Percentiles rank a stretch among this genome's conserved stretches.
These are phyloP conservation scores for Candida khao-thaluensis DNA, from an alignment of 805 yeast genomes.

Conservation along the genomic window DNA sequence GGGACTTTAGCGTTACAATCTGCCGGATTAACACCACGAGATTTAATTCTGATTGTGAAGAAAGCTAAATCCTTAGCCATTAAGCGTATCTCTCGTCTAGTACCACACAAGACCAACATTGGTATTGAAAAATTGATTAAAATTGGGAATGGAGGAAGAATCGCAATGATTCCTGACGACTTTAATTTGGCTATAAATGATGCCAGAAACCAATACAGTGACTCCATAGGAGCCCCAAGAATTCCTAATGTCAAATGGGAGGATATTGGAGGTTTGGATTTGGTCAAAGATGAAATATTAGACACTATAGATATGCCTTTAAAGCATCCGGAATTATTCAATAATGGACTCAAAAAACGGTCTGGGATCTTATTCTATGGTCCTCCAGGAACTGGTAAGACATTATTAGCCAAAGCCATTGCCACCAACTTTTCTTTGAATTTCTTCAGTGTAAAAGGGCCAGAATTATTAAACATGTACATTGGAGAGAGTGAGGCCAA, in stretches of 20 bases:
- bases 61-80: slow-evolving; percentile 60
- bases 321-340: slow-evolving; percentile 86
- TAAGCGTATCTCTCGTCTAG: slow-evolving; percentile 42
- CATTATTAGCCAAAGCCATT: slow-evolving; percentile 92
- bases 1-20: slow-evolving; percentile 72
- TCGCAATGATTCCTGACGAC: slow-evolving; percentile 56
- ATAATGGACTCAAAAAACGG: slow-evolving; percentile 86
- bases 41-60: slow-evolving; percentile 67
- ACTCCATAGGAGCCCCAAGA: slow-evolving; percentile 94
- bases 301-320: slow-evolving; percentile 97
- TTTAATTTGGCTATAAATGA: slow-evolving; percentile 69
- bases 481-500: slow-evolving; percentile 99
- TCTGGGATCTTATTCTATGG: slow-evolving; percentile 95
- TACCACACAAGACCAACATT: slow-evolving; percentile 9
- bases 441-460: slow-evolving; percentile 96
- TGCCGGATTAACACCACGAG: slow-evolving; percentile 90
- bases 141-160: slow-evolving; percentile 54
- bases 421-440: slow-evolving; percentile 93
- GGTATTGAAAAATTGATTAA: slow-evolving; percentile 27
- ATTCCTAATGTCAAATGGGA: slow-evolving; percentile 96
- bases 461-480: slow-evolving; percentile 94
- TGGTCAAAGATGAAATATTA: slow-evolving; percentile 86
- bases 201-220: slow-evolving; percentile 86
- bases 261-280: slow-evolving; percentile 92
- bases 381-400: slow-evolving; percentile 98